Evolutionary conservation across 2,329 filamentous ascomycete species (phyloP), one percentile per base, ranked within the genome.

Genomic region (Trichophyton mentagrophytes): DNA sequence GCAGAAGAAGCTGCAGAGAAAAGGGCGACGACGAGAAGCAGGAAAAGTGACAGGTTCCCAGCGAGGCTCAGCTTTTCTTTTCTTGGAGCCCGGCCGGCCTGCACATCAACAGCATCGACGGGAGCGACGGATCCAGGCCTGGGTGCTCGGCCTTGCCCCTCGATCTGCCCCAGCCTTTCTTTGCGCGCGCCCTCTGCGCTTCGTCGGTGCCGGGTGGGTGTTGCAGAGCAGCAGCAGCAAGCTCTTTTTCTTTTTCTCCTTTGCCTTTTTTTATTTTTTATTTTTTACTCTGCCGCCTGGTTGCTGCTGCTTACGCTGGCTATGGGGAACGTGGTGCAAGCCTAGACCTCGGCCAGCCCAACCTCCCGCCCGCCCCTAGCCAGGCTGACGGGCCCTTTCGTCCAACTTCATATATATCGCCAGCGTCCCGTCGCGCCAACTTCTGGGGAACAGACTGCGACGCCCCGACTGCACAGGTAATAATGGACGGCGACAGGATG

Each of bases 401-500:
- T 55, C 56, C 56, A 58, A 42, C 56, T 58, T 42, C 40, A 58
- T 58, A 58, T 58, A 58, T 57, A 15, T 17, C 5, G 40, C 36
- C 40, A 44, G n/a, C 56, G 7, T 36, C 11, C 40, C 56, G n/a
- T 58, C 56, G n/a, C 33, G 38, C 56, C 20, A 25, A 9, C 56
- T 46, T 36, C 15, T 57, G 30, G 20, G 11, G 33, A 40, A 11
- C n/a, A 27, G 17, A 51, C 11, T 9, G 17, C 6, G 33, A 11
- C 33, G 33, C 9, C 33, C 33, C 22, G 46, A 27, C 46, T 25
- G 46, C 25, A 38, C 47, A 33, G 17, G 9, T 20, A 13, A n/a
- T 30, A 3, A 64, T 64, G 63, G 62, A 60, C 40, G 57, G 68
- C 40, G 72, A 75, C 11, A 64, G 65, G 15, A 80, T 80, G 77